Evolutionary conservation across 352 stramenopile species (phyloP).

Genomic region (Globisporangium polare): DNA sequence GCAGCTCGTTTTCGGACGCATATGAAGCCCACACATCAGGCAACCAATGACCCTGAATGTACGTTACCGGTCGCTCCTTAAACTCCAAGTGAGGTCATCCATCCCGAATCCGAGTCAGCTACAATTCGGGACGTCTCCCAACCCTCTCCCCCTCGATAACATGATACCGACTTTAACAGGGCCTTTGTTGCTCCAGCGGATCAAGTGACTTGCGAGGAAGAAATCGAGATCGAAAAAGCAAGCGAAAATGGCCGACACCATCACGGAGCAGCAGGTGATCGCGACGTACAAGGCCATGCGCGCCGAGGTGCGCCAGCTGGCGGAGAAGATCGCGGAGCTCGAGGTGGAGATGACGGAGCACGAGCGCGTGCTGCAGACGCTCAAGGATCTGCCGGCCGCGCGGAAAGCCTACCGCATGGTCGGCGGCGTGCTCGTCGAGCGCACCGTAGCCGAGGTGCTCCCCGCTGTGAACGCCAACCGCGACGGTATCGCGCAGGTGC

Average conservation of each 20-base stretch:
- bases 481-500: constrained; percentile 74
- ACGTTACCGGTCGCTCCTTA: constrained; percentile 68
- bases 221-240: constrained; percentile 1
- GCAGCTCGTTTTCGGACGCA: not conserved
- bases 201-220: not conserved
- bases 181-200: not conserved
- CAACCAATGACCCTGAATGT: constrained; percentile 83
- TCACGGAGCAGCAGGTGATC: constrained; percentile 86
- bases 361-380: constrained; percentile 79
- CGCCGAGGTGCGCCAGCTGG: constrained; percentile 76
- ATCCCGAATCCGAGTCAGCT: not conserved
- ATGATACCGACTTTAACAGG: constrained; percentile 12
- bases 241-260: constrained; percentile 34
- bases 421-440: constrained; percentile 95
- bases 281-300: constrained; percentile 85
- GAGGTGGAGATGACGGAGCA: constrained; percentile 83
- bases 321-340: constrained; percentile 82
- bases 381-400: constrained; percentile 58
- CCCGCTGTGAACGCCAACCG: constrained; percentile 86
- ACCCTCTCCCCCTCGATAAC: not conserved
- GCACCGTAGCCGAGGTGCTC: constrained; percentile 94
- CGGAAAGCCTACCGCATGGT: constrained; percentile 95
- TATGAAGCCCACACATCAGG: constrained; percentile 6
- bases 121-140: not conserved
- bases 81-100: constrained; percentile 25